Percentiles rank a stretch among this genome's conserved stretches.
Evolutionary conservation across 495 filamentous ascomycete genomes (phyloP).

Genomic region (Beverwykella pulmonaria): DNA sequence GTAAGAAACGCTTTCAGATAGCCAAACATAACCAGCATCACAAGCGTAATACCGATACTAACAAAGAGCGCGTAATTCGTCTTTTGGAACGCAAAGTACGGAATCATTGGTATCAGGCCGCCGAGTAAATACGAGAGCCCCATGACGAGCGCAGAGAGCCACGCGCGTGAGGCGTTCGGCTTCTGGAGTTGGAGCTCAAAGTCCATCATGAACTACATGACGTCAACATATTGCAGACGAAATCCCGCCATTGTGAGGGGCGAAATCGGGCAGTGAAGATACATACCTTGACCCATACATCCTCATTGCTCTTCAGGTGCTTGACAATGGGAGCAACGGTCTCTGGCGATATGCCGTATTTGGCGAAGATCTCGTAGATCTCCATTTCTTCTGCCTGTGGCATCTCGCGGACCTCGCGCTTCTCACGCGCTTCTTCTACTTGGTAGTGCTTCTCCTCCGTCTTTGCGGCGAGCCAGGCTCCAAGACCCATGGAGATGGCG

Average conservation of each 20-base stretch:
- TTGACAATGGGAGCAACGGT: slow-evolving; percentile 47
- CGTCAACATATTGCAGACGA: not conserved
- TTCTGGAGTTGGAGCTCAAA: slow-evolving; percentile 55
- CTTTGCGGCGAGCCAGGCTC: slow-evolving; percentile 60
- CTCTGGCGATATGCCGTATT: slow-evolving; percentile 48
- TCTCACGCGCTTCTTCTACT: slow-evolving; percentile 52
- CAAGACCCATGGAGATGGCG: slow-evolving; percentile 71
- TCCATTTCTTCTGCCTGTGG: slow-evolving; percentile 45
- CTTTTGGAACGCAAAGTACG: slow-evolving; percentile 56
- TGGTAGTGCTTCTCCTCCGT: slow-evolving; percentile 55
- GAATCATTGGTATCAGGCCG: slow-evolving; percentile 60
- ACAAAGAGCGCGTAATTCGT: slow-evolving; percentile 53
- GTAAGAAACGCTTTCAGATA: slow-evolving; percentile 50
- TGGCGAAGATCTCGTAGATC: slow-evolving; percentile 45
- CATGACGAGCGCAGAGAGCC: slow-evolving; percentile 56
- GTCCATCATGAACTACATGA: slow-evolving; percentile 56
- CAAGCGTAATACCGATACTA: slow-evolving; percentile 54
- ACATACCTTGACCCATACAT: slow-evolving; percentile 47
- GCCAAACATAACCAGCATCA: slow-evolving; percentile 58
- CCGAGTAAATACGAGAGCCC: slow-evolving; percentile 58
- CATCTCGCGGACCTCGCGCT: slow-evolving; percentile 46
- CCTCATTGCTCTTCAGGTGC: slow-evolving; percentile 47
- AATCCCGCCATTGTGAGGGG: too few species aligned
- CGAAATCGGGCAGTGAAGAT: not conserved
- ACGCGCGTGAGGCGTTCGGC: slow-evolving; percentile 49